Conservation (phyloP, 257 asterid species). For the Scutellaria minor region DNA sequence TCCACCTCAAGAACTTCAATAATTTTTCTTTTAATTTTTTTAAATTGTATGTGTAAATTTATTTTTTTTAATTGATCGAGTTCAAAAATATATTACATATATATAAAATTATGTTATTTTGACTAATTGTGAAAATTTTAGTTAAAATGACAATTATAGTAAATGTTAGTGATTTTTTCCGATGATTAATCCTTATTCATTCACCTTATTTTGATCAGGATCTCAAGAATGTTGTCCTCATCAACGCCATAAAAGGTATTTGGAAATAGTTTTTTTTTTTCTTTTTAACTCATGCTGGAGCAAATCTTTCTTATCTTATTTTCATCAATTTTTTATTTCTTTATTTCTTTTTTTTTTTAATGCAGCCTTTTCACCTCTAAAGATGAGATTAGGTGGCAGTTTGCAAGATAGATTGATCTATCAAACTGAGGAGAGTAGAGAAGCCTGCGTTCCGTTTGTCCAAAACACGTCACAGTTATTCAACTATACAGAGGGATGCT, state of each 20-base stretch:
- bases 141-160: too few relatives aligned
- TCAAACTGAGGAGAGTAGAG: constrained; percentile 40
- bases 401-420: constrained; percentile 69
- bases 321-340: too few relatives aligned
- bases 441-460: constrained; percentile 53
- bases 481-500: constrained; percentile 57
- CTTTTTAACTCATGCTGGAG: background rate
- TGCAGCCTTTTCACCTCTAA: constrained; percentile 71
- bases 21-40: too few relatives aligned
- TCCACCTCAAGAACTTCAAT: too few relatives aligned
- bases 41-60: too few relatives aligned
- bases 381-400: constrained; percentile 71
- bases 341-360: background rate
- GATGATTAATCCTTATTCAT: too few relatives aligned
- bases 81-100: too few relatives aligned
- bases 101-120: too few relatives aligned
- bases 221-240: constrained; percentile 49
- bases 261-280: background rate
- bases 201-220: background rate
- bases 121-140: too few relatives aligned
- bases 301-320: background rate
- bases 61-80: too few relatives aligned
- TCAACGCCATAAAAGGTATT: constrained; percentile 67
- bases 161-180: too few relatives aligned
- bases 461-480: constrained; percentile 46